Evolutionary conservation across 2,329 filamentous ascomycete species (phyloP), one percentile per base, ranked within the genome.

Genomic region (Hypoxylon sp.): DNA sequence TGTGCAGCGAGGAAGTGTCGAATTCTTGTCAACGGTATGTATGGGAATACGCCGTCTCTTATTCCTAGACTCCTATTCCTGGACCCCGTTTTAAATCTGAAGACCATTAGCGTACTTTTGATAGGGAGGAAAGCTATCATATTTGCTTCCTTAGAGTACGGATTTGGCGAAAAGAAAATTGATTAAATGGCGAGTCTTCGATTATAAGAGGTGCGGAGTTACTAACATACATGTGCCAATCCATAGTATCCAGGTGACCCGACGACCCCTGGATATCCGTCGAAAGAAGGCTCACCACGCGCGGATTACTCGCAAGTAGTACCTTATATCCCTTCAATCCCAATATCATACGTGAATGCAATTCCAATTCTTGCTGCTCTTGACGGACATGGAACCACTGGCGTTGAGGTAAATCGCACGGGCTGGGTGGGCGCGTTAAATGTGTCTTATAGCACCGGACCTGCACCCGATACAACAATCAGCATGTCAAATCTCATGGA

Each of bases 221-320:
- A 10, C 39, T 44, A 44, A 44, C 39, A 17, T 22, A 22, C 39
- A 11, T 22, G 17, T 22, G 11, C 4, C 11, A 8, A 22, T 44
- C 8, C 39, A 9, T 22, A 44, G 66, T 83, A 78, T 73, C 84
- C 80, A 55, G 88, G 90, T 67, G 83, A 96, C 72, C 93, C 93
- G 42, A 96, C 93, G 0, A 97, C 93, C 0, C 92, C 92, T 1
- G 93, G 93, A 3, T 95, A 95, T 76, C 89, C 93, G 0, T 94
- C 92, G 0, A 91, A 91, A 74, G 89, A 91, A 13, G 92, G 88
- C 29, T 89, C 85, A 5, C 89, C 90, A 29, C 88, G 93, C 10
- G 83, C 90, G 47, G 87, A 91, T 42, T 84, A 87, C 1, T 84
- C 89, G 1, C 78, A 84, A 24, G 87, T 88, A 1, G 91, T 91